Conservation (phyloP, 2,329 filamentous ascomycete species). For the Calycina herbarum region DNA sequence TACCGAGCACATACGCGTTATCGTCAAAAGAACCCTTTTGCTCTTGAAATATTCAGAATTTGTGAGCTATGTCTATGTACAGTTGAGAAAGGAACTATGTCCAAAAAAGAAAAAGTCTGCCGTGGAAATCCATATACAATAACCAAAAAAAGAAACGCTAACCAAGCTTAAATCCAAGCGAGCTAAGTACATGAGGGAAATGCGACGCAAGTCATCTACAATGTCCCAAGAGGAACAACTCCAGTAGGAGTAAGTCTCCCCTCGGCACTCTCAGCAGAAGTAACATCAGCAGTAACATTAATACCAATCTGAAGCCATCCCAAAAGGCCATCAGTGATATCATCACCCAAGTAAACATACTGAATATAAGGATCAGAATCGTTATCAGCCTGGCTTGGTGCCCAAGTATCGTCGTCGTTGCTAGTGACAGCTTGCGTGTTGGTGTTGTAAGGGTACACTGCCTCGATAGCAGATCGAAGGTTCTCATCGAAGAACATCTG, state of each 20-base stretch:
- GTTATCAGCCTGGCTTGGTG: constrained; percentile 47
- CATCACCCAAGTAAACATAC: constrained; percentile 53
- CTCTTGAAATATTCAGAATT: too few species aligned
- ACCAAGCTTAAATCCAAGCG: too few species aligned
- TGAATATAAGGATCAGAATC: constrained; percentile 53
- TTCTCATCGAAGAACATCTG: constrained; percentile 61
- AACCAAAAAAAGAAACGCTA: too few species aligned
- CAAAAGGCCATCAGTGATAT: constrained; percentile 47
- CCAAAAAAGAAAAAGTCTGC: too few species aligned
- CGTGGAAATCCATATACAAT: too few species aligned
- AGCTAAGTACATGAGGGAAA: too few species aligned
- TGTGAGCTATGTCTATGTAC: too few species aligned
- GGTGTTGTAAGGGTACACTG: constrained; percentile 15
- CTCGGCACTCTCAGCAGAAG: neutral
- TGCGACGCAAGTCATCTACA: neutral
- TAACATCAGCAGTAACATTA: constrained; percentile 37
- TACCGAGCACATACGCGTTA: too few species aligned
- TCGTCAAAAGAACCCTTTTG: too few species aligned
- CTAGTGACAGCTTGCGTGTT: constrained; percentile 46
- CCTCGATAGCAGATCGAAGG: constrained; percentile 49
- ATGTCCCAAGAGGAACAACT: neutral
- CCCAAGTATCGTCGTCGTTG: constrained; percentile 48
- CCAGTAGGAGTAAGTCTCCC: neutral
- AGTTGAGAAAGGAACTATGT: too few species aligned
- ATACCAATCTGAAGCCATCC: constrained; percentile 51